A percentile compares a stretch with the other conserved stretches of the same genome.
These are phyloP conservation scores for Pulveroboletus sp. DNA, from an alignment of 768 basidiomycete genomes.

Conservation along the genomic window DNA sequence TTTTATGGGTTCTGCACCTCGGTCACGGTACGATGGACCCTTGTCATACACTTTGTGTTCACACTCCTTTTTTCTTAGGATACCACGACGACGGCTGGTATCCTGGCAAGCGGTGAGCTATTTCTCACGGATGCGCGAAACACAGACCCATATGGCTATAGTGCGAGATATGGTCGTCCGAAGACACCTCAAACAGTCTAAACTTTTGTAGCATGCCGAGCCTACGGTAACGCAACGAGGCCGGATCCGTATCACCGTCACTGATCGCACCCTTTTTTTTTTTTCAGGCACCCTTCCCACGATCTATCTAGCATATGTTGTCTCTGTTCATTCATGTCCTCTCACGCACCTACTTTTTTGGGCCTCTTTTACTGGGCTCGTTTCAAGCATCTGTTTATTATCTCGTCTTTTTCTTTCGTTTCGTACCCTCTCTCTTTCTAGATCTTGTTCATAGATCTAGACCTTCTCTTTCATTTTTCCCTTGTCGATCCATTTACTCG, in stretches of 20 bases:
- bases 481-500: too few relatives aligned
- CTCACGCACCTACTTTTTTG: constrained; percentile 6
- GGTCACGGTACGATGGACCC: constrained; percentile 53
- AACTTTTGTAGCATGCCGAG: constrained; percentile 46
- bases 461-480: too few relatives aligned
- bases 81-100: constrained; percentile 68
- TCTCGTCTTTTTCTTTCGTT: too few relatives aligned
- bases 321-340: constrained; percentile 5
- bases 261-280: background rate
- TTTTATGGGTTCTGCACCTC: constrained; percentile 80
- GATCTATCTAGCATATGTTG: constrained; percentile 6
- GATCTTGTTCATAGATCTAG: too few relatives aligned
- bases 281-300: constrained; percentile 4
- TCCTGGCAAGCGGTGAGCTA: constrained; percentile 67
- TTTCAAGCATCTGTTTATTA: too few relatives aligned
- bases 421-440: too few relatives aligned
- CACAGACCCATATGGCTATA: constrained; percentile 25
- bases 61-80: constrained; percentile 40
- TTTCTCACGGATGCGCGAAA: background rate
- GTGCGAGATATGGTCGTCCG: constrained; percentile 83
- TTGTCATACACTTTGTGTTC: background rate
- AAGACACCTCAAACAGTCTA: constrained; percentile 72
- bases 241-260: background rate
- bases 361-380: too few relatives aligned
- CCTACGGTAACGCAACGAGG: constrained; percentile 8